These are phyloP conservation scores for Triangularia setosa DNA, from an alignment of 2,329 filamentous ascomycete genomes.

Conservation along the genomic window DNA sequence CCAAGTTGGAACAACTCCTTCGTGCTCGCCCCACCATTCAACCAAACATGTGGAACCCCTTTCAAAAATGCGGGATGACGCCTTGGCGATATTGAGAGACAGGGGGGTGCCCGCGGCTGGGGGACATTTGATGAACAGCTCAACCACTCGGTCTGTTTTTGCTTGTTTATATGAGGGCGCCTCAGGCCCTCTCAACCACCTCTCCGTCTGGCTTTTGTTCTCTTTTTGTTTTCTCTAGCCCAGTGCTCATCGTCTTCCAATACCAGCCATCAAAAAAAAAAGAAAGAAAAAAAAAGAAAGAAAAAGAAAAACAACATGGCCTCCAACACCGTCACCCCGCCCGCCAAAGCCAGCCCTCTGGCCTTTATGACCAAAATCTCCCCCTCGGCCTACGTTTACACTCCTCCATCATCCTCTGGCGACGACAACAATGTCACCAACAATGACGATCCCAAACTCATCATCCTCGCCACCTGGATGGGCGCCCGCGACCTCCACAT, in stretches of 20 bases:
- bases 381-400: conserved; percentile 36
- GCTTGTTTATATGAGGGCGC: not conserved
- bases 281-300: too few relatives aligned
- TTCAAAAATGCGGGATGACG: not conserved
- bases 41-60: not conserved
- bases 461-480: conserved; percentile 35
- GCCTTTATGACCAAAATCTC: conserved; percentile 38
- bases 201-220: not conserved
- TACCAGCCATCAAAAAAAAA: too few relatives aligned
- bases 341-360: conserved; percentile 26
- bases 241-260: not conserved
- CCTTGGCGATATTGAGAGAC: not conserved
- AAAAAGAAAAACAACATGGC: conserved; percentile 30
- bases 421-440: not conserved
- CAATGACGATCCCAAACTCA: conserved; percentile 25
- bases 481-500: conserved; percentile 32
- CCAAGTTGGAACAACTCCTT: not conserved
- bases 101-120: not conserved
- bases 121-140: not conserved
- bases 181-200: not conserved
- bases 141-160: not conserved
- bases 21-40: not conserved
- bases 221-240: not conserved
- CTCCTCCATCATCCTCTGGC: conserved; percentile 23
- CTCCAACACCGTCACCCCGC: conserved; percentile 21